Evolutionary conservation across 2,329 filamentous ascomycete species (phyloP).

Genomic region (Trichoderma arundinaceum): DNA sequence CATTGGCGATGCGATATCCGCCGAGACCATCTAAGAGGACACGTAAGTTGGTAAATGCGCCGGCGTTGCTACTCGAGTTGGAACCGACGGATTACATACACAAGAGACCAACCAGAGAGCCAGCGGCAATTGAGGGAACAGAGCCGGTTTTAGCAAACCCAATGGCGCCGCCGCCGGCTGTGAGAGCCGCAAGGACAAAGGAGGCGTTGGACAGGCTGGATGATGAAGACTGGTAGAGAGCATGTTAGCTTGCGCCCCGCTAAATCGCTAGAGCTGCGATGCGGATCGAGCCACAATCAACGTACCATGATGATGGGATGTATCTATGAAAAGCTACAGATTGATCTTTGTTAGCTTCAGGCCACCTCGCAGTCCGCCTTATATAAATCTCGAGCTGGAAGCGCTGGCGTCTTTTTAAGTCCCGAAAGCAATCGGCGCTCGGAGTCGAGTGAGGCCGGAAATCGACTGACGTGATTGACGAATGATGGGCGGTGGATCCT

Average conservation of each 20-base stretch:
- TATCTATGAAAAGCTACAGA: background rate
- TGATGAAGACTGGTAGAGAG: slow-evolving; percentile 10
- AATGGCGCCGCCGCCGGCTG: slow-evolving; percentile 83
- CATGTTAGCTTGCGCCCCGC: background rate
- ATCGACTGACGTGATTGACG: slow-evolving; percentile 33
- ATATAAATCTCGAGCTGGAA: background rate
- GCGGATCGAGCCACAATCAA: background rate
- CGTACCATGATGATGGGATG: slow-evolving; percentile 22
- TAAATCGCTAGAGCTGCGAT: background rate
- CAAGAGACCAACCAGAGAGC: slow-evolving; percentile 75
- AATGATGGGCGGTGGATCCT: slow-evolving; percentile 26
- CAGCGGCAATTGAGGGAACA: slow-evolving; percentile 83
- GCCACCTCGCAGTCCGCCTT: background rate
- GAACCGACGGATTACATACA: slow-evolving; percentile 51
- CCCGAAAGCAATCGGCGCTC: slow-evolving; percentile 32
- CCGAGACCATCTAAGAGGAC: slow-evolving; percentile 70
- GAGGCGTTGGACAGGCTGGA: slow-evolving; percentile 60
- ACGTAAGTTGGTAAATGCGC: slow-evolving; percentile 9
- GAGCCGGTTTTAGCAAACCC: slow-evolving; percentile 87
- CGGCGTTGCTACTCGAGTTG: slow-evolving; percentile 1
- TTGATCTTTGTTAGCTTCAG: background rate
- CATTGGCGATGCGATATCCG: slow-evolving; percentile 77
- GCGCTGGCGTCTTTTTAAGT: slow-evolving; percentile 19
- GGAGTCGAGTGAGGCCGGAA: slow-evolving; percentile 29
- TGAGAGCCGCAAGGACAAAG: slow-evolving; percentile 78